Evolutionary conservation across 1,284 basidiomycete genomes (phyloP).

Genomic region (Kalmanozyma brasiliensis): DNA sequence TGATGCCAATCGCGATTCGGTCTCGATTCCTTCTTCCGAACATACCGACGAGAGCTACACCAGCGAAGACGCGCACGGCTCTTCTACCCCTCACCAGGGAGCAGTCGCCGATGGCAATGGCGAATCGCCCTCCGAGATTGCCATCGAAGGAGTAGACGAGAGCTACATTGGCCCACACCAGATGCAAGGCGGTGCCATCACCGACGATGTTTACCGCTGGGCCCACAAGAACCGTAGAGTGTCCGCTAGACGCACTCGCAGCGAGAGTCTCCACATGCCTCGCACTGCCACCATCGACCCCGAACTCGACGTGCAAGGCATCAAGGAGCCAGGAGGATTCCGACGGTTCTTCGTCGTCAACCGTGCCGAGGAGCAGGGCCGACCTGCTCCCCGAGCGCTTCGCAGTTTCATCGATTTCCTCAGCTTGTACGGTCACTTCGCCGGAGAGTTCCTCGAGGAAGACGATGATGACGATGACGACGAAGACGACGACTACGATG

Average conservation of each 20-base stretch:
- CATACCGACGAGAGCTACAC: conserved; percentile 25
- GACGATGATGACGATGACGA: conserved; percentile 58
- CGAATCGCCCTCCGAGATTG: conserved; percentile 26
- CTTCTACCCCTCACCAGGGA: conserved; percentile 15
- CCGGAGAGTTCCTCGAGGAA: conserved; percentile 63
- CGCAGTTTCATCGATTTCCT: conserved; percentile 67
- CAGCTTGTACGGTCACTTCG: conserved; percentile 65
- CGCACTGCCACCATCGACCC: conserved; percentile 60
- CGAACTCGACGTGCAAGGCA: conserved; percentile 54
- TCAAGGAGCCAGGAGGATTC: conserved; percentile 66
- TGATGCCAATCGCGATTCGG: conserved; percentile 38
- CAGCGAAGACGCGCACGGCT: conserved; percentile 15
- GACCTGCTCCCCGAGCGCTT: conserved; percentile 60
- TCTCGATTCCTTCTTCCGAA: conserved; percentile 41
- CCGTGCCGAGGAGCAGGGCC: conserved; percentile 61
- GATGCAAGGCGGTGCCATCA: conserved; percentile 66
- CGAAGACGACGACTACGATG: conserved; percentile 49
- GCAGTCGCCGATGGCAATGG: conserved; percentile 2
- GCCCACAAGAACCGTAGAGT: conserved; percentile 62
- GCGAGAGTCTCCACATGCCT: conserved; percentile 64
- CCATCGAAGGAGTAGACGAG: conserved; percentile 34
- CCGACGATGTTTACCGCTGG: conserved; percentile 66
- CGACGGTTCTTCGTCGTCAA: conserved; percentile 59
- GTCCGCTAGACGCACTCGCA: conserved; percentile 45
- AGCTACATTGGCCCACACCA: conserved; percentile 61